These are phyloP conservation scores for Penicillium sp. DNA, from an alignment of 2,329 filamentous ascomycete species.

Conservation along the genomic window DNA sequence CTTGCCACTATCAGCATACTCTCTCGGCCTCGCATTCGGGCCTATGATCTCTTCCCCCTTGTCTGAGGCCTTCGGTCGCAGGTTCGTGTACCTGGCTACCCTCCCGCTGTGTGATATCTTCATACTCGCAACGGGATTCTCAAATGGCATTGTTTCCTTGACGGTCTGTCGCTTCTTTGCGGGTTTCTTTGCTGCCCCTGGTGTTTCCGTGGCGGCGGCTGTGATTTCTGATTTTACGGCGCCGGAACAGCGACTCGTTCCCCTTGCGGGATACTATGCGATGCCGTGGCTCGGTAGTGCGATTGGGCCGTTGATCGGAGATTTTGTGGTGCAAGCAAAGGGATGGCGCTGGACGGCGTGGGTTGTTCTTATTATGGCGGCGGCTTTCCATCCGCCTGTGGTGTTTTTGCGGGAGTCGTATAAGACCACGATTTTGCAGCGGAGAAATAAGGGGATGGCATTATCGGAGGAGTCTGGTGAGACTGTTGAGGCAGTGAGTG, in stretches of 20 bases:
- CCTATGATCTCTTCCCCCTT: slow-evolving; percentile 12
- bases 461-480: background rate
- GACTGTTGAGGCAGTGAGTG: background rate
- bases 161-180: slow-evolving; percentile 75
- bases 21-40: slow-evolving; percentile 44
- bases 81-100: slow-evolving; percentile 5
- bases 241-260: slow-evolving; percentile 5
- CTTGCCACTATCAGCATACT: slow-evolving; percentile 67
- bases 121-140: slow-evolving; percentile 42
- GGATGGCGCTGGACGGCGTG: slow-evolving; percentile 76
- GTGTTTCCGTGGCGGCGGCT: slow-evolving; percentile 65
- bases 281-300: slow-evolving; percentile 18
- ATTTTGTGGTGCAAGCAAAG: slow-evolving; percentile 62
- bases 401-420: slow-evolving; percentile 66
- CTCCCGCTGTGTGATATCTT: slow-evolving; percentile 52
- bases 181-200: slow-evolving; percentile 58
- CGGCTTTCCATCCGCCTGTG: slow-evolving; percentile 58
- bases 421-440: slow-evolving; percentile 43
- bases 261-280: slow-evolving; percentile 18
- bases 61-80: slow-evolving; percentile 11
- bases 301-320: slow-evolving; percentile 64
- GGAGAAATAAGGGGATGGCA: background rate
- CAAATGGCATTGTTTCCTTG: slow-evolving; percentile 67
- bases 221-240: slow-evolving; percentile 61
- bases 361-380: slow-evolving; percentile 63